Evolutionary conservation across 2,329 filamentous ascomycete genomes (phyloP), one percentile per base, ranked within the genome.

Genomic region (Exophiala sp.): DNA sequence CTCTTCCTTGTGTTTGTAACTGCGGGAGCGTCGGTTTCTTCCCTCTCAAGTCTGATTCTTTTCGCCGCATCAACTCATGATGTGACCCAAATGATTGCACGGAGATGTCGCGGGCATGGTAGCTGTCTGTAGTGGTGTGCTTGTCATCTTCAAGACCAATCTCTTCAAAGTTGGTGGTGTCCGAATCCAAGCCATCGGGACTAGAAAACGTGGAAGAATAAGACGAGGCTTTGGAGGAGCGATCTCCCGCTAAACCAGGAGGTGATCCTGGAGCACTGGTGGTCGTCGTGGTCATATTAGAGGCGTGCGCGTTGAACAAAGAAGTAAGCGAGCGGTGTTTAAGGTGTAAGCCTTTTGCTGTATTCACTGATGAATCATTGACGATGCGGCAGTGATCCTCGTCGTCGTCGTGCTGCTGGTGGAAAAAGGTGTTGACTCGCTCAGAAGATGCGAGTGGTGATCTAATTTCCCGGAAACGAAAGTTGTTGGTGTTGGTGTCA

Each of bases 171-270:
- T 96, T 83, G 57, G 81, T 82, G 50, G 85, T 79, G 64, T 95
- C 87, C 45, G 81, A 77, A 39, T 86, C 72, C 43, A 82, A 77
- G 29, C 56, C 56, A 43, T 59, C 56, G 9, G 59, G 53, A 60
- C 87, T 86, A 62, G 88, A 85, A 62, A 81, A 73, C 45, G 83
- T 85, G 55, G 89, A 95, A 60, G 84, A 85, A 63, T 91, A 86
- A 43, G 88, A 95, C 3, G 88, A 94, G 22, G 88, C 89, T 69
- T 93, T 94, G 58, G 88, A 95, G 56, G 88, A 93, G 68, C 91
- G 94, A 53, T 88, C 94, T 59, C 77, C 78, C 56, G 85, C 88
- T 70, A 95, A 81, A 62, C 88, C 86, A 54, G 85, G 85, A 51
- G 85, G 85, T 58, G 85, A 88, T 66, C 78, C 80, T 40, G 83